Evolutionary conservation across 768 basidiomycete genomes (phyloP), one percentile per base, ranked within the genome.

Genomic region (Podaxis sp.): DNA sequence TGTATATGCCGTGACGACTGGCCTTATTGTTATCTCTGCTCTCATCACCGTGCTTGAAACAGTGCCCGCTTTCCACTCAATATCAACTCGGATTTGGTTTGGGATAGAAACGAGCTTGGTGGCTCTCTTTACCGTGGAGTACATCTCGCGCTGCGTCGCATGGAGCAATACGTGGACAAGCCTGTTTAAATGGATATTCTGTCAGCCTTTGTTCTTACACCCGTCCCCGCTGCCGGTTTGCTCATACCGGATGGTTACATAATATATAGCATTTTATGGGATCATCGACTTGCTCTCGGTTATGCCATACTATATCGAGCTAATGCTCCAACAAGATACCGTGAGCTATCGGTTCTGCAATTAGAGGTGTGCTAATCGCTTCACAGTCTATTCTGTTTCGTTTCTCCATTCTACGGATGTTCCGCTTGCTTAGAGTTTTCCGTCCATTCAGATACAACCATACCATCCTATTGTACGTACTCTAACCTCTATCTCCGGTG

Each of bases 321-420:
- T 95, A 54, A 73, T 90, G 28, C 69, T 95, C 10, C 86, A 83
- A 38, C 90, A 93, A 75, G 94, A 97, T 72, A 95, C 93, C 1
- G 91, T 92, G 65, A 42, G 62, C 64, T 37, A 55, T 55, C 14
- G 27, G 7, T 21, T 14, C 27, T 0, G 0, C 42, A 16, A 2
- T 7, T 13, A 18, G 14, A 2, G 42, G 0, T n/a, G n/a, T 44
- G 18, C 42, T 44, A 18, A 44, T 21, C n/a, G 42, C 16, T 44
- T n/a, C 5, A 18, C 0, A 4, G 90, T 88, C 91, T 3, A 88
- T 89, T 36, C 77, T 93, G 56, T 96, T 95, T 73, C 82, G 94
- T 16, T 97, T 95, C 71, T 93, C 93, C 0, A 95, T 96, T 59
- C 76, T 97, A 37, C 81, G 94, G 40, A 93, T 93, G 74, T 95